Conservation (phyloP, 352 stramenopile genomes). For the Phytophthora lateralis region DNA sequence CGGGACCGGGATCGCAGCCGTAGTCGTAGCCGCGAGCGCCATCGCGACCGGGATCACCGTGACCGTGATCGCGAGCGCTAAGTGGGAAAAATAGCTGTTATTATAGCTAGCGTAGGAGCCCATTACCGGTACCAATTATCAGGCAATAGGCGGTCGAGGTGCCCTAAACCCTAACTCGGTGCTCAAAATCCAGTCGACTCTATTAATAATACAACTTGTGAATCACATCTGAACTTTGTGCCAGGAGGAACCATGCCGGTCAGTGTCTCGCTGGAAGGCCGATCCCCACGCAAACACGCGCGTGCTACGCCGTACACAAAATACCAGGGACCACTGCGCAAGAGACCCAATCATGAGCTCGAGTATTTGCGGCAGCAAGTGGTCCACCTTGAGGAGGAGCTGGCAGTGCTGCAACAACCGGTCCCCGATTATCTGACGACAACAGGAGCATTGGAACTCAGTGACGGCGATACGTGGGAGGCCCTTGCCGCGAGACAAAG, state of each 20-base stretch:
- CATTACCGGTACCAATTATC: background rate
- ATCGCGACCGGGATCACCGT: constrained; percentile 37
- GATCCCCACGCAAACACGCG: background rate
- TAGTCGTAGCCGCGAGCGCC: constrained; percentile 36
- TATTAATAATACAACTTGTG: too few species aligned
- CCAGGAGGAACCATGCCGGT: too few species aligned
- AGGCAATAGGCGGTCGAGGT: too few species aligned
- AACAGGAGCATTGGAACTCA: background rate
- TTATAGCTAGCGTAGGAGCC: background rate
- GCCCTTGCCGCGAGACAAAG: constrained; percentile 5
- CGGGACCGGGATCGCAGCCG: constrained; percentile 42
- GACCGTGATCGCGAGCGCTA: constrained; percentile 31
- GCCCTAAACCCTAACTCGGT: too few species aligned
- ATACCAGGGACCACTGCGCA: constrained; percentile 19
- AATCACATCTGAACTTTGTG: too few species aligned
- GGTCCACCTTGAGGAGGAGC: constrained; percentile 22
- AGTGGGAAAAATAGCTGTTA: background rate
- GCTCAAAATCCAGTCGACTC: background rate
- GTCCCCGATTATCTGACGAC: background rate
- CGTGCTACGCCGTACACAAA: constrained; percentile 18
- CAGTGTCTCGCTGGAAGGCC: too few species aligned
- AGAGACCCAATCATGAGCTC: constrained; percentile 32
- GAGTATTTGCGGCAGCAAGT: constrained; percentile 33
- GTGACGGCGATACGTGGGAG: constrained; percentile 8
- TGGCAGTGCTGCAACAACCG: constrained; percentile 19